Evolutionary conservation across 495 filamentous ascomycete species (phyloP).

Genomic region (Polyplosphaeria fusca): DNA sequence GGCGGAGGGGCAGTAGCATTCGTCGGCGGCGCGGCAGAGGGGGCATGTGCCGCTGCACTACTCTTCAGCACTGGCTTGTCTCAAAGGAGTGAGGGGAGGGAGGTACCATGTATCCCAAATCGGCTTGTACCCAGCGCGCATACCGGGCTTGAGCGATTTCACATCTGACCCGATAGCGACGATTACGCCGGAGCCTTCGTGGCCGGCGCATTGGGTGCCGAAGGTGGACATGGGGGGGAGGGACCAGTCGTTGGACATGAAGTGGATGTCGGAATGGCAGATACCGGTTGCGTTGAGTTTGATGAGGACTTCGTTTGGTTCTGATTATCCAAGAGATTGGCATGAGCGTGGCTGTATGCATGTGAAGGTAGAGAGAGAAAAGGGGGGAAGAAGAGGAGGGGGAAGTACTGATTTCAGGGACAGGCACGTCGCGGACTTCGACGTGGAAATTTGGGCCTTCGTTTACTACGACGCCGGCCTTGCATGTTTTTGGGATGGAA

Average conservation of each 20-base stretch:
- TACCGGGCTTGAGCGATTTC: constrained; percentile 55
- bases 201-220: constrained; percentile 50
- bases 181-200: constrained; percentile 57
- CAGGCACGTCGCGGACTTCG: constrained; percentile 51
- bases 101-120: constrained; percentile 47
- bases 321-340: constrained; percentile 12
- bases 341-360: neutral
- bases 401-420: constrained; percentile 50
- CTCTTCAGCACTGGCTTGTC: neutral
- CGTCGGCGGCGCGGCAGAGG: constrained; percentile 43
- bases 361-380: neutral
- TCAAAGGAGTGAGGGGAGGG: neutral
- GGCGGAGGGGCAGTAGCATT: constrained; percentile 41
- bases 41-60: constrained; percentile 52
- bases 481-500: constrained; percentile 53
- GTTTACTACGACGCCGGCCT: constrained; percentile 54
- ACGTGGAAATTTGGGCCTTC: constrained; percentile 53
- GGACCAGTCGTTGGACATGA: constrained; percentile 45
- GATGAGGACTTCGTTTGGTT: constrained; percentile 43
- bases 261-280: constrained; percentile 44
- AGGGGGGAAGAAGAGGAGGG: neutral
- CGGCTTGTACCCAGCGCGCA: constrained; percentile 57
- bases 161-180: constrained; percentile 53
- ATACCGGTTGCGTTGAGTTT: constrained; percentile 44
- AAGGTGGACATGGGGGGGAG: constrained; percentile 49